These are phyloP conservation scores for Suillus clintonianus DNA, from an alignment of 768 basidiomycete genomes.

Conservation along the genomic window DNA sequence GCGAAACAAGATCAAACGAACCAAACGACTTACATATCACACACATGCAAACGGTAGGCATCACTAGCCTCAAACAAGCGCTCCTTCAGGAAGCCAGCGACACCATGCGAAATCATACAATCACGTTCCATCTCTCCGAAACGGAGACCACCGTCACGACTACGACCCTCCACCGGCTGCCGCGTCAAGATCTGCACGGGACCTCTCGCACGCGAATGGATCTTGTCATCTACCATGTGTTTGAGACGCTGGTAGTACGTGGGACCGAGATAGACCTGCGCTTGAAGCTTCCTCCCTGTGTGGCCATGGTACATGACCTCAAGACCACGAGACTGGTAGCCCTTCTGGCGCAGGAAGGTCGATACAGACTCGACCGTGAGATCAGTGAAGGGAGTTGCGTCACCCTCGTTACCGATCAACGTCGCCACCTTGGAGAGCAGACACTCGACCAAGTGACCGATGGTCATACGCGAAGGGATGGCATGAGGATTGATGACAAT, in stretches of 20 bases:
- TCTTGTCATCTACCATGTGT: slow-evolving; percentile 99
- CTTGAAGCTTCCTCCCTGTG: slow-evolving; percentile 96
- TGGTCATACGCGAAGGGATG: slow-evolving; percentile 99
- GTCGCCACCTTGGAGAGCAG: slow-evolving; percentile 95
- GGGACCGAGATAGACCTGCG: slow-evolving; percentile 97
- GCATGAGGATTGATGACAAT: slow-evolving; percentile 99
- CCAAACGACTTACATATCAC: slow-evolving; percentile 77
- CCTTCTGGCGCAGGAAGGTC: slow-evolving; percentile 80
- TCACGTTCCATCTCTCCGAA: slow-evolving; percentile 99
- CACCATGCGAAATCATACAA: slow-evolving; percentile 99
- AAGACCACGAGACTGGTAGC: slow-evolving; percentile 95
- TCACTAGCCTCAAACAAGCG: slow-evolving; percentile 92
- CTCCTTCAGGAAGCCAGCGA: slow-evolving; percentile 97
- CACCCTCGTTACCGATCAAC: slow-evolving; percentile 94
- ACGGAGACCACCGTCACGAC: slow-evolving; percentile 96
- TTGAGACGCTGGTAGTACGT: slow-evolving; percentile 99
- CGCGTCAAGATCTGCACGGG: slow-evolving; percentile 97
- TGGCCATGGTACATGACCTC: slow-evolving; percentile 99
- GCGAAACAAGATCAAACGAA: neutral
- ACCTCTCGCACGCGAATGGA: slow-evolving; percentile 95
- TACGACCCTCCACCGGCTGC: slow-evolving; percentile 98
- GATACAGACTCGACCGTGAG: slow-evolving; percentile 98
- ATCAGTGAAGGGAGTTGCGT: slow-evolving; percentile 98
- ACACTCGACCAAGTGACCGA: slow-evolving; percentile 99
- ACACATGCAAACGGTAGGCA: slow-evolving; percentile 92